These are phyloP conservation scores for Coleophoma crateriformis DNA, from an alignment of 2,329 filamentous ascomycete species.

Conservation along the genomic window DNA sequence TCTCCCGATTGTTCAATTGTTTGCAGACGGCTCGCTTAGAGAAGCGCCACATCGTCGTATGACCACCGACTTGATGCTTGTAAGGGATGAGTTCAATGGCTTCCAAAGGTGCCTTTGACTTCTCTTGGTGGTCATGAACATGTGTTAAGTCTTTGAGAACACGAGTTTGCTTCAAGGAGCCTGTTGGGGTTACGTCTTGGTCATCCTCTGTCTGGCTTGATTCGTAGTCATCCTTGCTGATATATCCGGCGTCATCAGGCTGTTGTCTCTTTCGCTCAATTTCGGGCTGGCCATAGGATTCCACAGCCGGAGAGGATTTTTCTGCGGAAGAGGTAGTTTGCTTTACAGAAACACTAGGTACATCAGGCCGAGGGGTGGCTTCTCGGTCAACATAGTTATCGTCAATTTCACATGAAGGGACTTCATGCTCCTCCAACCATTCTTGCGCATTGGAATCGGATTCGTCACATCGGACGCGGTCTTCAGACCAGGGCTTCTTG, in stretches of 20 bases:
- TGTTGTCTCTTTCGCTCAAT: slow-evolving; percentile 9
- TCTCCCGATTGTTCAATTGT: slow-evolving; percentile 95
- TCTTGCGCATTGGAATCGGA: slow-evolving; percentile 17
- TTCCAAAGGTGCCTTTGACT: slow-evolving; percentile 56
- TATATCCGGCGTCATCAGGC: slow-evolving; percentile 17
- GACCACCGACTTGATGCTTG: slow-evolving; percentile 93
- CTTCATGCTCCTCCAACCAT: slow-evolving; percentile 27
- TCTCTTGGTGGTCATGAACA: slow-evolving; percentile 43
- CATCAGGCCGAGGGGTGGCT: slow-evolving; percentile 5
- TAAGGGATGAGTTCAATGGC: slow-evolving; percentile 96
- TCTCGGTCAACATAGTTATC: slow-evolving; percentile 13
- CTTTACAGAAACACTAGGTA: slow-evolving; percentile 13
- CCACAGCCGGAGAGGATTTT: slow-evolving; percentile 4
- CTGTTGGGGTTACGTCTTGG: slow-evolving; percentile 21
- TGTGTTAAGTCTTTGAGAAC: slow-evolving; percentile 39
- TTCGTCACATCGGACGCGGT: slow-evolving; percentile 16
- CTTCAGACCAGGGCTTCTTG: slow-evolving; percentile 3
- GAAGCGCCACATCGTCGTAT: slow-evolving; percentile 94
- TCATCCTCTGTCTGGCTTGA: slow-evolving; percentile 16
- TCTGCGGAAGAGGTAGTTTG: slow-evolving; percentile 20
- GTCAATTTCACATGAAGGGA: slow-evolving; percentile 30
- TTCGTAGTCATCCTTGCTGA: slow-evolving; percentile 15
- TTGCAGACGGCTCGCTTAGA: slow-evolving; percentile 95
- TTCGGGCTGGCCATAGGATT: slow-evolving; percentile 5
- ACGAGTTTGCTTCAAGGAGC: slow-evolving; percentile 27